These are phyloP conservation scores for Amanita exitialis DNA, from an alignment of 768 basidiomycete species.

Conservation along the genomic window DNA sequence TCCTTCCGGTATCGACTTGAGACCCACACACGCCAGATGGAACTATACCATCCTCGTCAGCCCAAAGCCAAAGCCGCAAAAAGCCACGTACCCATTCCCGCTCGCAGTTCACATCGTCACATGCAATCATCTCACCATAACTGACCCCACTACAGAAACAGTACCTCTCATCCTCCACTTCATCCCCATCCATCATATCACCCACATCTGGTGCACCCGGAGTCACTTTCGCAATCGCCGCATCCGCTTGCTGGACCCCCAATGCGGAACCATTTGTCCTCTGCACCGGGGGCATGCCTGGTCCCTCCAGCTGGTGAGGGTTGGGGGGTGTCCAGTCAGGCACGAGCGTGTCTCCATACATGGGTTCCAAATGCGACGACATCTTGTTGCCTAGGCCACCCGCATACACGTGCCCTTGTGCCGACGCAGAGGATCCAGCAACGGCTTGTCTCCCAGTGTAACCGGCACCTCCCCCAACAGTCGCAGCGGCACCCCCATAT, in stretches of 20 bases:
- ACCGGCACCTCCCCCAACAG: neutral
- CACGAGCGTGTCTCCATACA: slow-evolving; percentile 10
- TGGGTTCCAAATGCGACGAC: slow-evolving; percentile 6
- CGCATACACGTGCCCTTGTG: slow-evolving; percentile 6
- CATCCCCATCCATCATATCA: slow-evolving; percentile 39
- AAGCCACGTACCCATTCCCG: slow-evolving; percentile 82
- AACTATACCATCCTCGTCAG: slow-evolving; percentile 39
- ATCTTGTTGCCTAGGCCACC: slow-evolving; percentile 17
- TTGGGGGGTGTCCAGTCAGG: slow-evolving; percentile 43
- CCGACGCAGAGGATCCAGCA: neutral
- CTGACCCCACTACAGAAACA: slow-evolving; percentile 81
- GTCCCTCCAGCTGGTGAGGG: slow-evolving; percentile 59
- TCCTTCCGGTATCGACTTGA: slow-evolving; percentile 56
- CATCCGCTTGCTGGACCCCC: slow-evolving; percentile 3
- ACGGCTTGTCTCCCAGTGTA: neutral
- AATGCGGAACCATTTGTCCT: slow-evolving; percentile 20
- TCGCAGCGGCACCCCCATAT: neutral
- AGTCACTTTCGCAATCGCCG: slow-evolving; percentile 13
- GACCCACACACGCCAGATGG: slow-evolving; percentile 67
- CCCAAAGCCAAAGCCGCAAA: slow-evolving; percentile 3
- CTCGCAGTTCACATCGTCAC: slow-evolving; percentile 73
- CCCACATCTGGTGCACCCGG: slow-evolving; percentile 22
- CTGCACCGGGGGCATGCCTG: slow-evolving; percentile 60
- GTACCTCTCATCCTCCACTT: slow-evolving; percentile 60
- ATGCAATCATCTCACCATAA: slow-evolving; percentile 93